Evolutionary conservation across 441 rosid species (phyloP).

Genomic region (Geranium incanum): DNA sequence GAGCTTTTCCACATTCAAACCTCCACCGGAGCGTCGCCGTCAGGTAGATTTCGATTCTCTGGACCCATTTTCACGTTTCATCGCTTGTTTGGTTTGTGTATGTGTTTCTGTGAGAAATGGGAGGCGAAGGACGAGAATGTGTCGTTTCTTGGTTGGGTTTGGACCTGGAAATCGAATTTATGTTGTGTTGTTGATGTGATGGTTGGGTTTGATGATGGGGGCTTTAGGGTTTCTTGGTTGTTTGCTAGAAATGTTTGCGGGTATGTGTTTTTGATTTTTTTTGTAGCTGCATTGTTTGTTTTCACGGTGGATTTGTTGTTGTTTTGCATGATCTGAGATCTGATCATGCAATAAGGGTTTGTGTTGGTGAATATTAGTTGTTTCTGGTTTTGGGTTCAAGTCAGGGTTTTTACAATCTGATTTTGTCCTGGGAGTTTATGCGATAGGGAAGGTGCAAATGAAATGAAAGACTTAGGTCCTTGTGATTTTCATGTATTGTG

Average conservation of each 20-base stretch:
- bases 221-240: background rate
- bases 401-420: background rate
- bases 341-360: no score
- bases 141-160: background rate
- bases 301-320: background rate
- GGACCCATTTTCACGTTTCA: background rate
- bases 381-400: background rate
- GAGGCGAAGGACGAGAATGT: background rate
- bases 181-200: no score
- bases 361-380: background rate
- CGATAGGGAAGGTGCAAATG: background rate
- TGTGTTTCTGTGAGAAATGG: background rate
- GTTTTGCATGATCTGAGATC: no score
- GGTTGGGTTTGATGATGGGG: background rate
- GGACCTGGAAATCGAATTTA: background rate
- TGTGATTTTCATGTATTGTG: background rate
- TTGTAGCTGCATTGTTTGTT: conserved; percentile 2
- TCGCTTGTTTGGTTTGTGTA: background rate
- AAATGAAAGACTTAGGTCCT: background rate
- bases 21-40: conserved; percentile 10
- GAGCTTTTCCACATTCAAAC: background rate
- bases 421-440: background rate
- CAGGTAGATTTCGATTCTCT: conserved; percentile 21
- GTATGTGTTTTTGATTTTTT: background rate
- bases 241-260: background rate